Base-by-base conservation (phyloP, 73 alveolate genomes). In the Durusdinium trenchii region DNA sequence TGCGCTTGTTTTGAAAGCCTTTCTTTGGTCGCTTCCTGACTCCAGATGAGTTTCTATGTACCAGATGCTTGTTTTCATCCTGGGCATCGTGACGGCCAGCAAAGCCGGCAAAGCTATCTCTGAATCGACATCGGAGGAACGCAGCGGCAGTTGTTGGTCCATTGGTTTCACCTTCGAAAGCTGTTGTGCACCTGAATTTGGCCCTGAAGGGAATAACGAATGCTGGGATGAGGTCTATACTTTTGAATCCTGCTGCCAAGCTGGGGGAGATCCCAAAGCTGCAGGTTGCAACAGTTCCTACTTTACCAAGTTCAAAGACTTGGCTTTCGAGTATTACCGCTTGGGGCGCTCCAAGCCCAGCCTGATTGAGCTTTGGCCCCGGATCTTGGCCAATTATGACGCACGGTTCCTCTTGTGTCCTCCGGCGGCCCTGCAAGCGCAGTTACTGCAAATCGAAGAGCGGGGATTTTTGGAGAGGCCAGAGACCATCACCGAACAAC, bases 211-310 rank as follows among this genome's bases (percentile, higher is more conserved):
- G 40, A 89, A 89, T 50, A 46, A 64, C 42, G 96, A 89, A 48
- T 89, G 96, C 51, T 89, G 96, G 96, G 96, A 89, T n/a, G 96
- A 89, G 73, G 96, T 89, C 40, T 89, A 89, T 48, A 89, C 96
- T 86, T 89, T 43, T 18, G 96, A 89, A 40, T 89, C 96, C 69
- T 89, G 96, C 50, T 89, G 96, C 60, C 86, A 86, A 42, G 40
- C 62, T 42, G 96, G 86, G 28, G 86, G 86, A 12, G 96, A 89
- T 48, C 86, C 71, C 2, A 67, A 89, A 30, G 76, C 47, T 54
- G 76, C 45, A n/a, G 98, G 98, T 52, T 91, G 98, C 78, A 20
- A 47, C 78, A 91, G 98, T 48, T 73, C 75, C 43, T 91, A 69
- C 78, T 91, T 91, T 76, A 30, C 35, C 6, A 87, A 89, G 36